Evolutionary conservation across 208 protist species (phyloP).

Genomic region (Tetramitus jugosus): DNA sequence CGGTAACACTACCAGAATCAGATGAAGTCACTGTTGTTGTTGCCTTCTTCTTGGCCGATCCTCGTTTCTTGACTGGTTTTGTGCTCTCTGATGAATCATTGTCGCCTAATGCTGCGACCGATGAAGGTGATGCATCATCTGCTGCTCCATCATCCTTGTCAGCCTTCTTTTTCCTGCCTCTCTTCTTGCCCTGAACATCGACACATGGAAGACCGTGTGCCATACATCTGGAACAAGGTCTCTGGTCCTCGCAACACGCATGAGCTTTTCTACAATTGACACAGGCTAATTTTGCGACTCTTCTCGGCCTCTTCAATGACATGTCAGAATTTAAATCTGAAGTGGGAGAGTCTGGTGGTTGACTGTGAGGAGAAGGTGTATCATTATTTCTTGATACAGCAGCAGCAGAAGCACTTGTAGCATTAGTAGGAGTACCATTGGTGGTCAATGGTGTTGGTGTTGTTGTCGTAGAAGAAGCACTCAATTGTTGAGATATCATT

Average conservation of each 20-base stretch:
- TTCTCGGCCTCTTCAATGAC: neutral
- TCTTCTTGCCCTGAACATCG: slow-evolving; percentile 8
- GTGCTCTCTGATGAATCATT: too few relatives aligned
- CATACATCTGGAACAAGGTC: slow-evolving; percentile 10
- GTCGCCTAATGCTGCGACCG: neutral
- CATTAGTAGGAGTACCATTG: neutral
- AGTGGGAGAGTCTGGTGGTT: neutral
- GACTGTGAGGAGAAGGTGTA: too few relatives aligned
- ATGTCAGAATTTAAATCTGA: neutral
- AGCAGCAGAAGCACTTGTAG: neutral
- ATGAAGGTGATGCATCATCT: neutral
- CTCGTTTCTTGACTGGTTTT: neutral
- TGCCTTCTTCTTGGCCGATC: slow-evolving; percentile 3
- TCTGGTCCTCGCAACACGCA: slow-evolving; percentile 10
- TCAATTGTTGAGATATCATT: too few relatives aligned
- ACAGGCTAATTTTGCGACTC: slow-evolving; percentile 16
- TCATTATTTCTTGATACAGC: too few relatives aligned
- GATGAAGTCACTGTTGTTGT: too few relatives aligned
- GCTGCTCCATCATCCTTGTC: neutral
- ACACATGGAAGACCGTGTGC: neutral
- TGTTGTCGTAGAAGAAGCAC: too few relatives aligned
- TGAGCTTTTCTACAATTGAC: slow-evolving; percentile 12
- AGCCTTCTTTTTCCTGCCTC: slow-evolving; percentile 16
- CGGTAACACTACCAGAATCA: too few relatives aligned
- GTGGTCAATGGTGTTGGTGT: too few relatives aligned